Conservation (phyloP, 139 green algal genomes). For the Chlamydomonas sphaeroides region DNA sequence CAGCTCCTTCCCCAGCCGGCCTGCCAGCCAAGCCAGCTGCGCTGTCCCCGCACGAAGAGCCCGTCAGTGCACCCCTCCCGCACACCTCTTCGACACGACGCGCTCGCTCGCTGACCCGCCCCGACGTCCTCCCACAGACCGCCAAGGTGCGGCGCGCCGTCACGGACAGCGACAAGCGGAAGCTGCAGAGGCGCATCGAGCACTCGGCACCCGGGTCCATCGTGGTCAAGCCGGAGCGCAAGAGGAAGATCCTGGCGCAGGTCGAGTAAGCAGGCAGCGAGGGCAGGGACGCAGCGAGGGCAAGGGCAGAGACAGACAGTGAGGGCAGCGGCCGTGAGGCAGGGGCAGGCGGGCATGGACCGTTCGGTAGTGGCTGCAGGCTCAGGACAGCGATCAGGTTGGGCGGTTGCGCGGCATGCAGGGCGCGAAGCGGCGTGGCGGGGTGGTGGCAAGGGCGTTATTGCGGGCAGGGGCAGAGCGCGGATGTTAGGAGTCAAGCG, state of each 20-base stretch:
- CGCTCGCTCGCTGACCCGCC: no score
- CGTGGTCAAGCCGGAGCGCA: conserved; percentile 83
- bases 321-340: not conserved
- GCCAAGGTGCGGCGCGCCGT: conserved; percentile 76
- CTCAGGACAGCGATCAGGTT: no score
- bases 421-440: no score
- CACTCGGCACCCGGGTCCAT: conserved; percentile 86
- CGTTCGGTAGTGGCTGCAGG: no score
- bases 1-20: no score
- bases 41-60: no score
- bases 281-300: not conserved
- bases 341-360: not conserved
- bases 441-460: not conserved
- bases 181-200: conserved; percentile 76
- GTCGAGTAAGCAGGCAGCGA: conserved; percentile 70
- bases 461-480: no score
- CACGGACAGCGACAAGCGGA: conserved; percentile 78
- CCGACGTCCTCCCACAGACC: conserved; percentile 28
- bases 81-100: not conserved
- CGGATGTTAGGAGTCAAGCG: no score
- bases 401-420: no score
- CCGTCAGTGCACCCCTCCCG: no score
- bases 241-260: conserved; percentile 91
- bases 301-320: not conserved
- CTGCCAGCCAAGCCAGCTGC: no score